phyloP scores from a whole-genome alignment of 129 eudicot species.

The Heracleum sosnowskyi region DNA sequence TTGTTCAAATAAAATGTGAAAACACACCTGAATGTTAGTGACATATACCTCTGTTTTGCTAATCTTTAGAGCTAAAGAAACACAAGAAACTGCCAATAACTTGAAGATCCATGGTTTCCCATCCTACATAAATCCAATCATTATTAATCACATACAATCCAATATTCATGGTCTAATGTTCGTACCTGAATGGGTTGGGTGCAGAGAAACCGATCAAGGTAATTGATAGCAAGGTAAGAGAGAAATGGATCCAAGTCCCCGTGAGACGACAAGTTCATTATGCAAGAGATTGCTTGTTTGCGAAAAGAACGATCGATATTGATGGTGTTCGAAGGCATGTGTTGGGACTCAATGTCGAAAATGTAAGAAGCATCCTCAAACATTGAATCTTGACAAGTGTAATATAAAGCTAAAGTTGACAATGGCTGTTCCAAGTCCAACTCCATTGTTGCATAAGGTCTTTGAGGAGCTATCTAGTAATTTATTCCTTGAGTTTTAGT shows the following conservation, averaged over 20 bases:
- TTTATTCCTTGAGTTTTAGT: background rate
- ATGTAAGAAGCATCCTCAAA: constrained; percentile 11
- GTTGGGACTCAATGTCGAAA: constrained; percentile 36
- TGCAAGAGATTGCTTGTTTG: constrained; percentile 19
- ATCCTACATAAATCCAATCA: constrained; percentile 35
- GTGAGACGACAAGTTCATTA: constrained; percentile 18
- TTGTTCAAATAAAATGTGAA: background rate
- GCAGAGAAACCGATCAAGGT: constrained; percentile 48
- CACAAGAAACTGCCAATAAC: constrained; percentile 43
- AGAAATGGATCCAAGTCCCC: constrained; percentile 29
- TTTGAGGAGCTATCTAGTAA: background rate
- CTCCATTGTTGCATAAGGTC: constrained; percentile 27
- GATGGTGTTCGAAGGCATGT: constrained; percentile 27
- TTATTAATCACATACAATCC: background rate
- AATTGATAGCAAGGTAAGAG: constrained; percentile 49
- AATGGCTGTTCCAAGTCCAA: constrained; percentile 47
- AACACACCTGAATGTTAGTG: constrained; percentile 26
- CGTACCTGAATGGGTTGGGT: constrained; percentile 29
- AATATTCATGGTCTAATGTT: background rate
- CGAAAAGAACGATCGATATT: constrained; percentile 19
- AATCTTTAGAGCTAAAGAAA: constrained; percentile 56
- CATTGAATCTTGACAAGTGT: constrained; percentile 6
- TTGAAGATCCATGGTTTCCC: constrained; percentile 48
- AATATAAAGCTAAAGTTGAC: background rate
- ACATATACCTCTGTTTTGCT: constrained; percentile 23